Evolutionary conservation across 148 eudicot genomes (phyloP).

Genomic region (Rhododendron kiyosumense): DNA sequence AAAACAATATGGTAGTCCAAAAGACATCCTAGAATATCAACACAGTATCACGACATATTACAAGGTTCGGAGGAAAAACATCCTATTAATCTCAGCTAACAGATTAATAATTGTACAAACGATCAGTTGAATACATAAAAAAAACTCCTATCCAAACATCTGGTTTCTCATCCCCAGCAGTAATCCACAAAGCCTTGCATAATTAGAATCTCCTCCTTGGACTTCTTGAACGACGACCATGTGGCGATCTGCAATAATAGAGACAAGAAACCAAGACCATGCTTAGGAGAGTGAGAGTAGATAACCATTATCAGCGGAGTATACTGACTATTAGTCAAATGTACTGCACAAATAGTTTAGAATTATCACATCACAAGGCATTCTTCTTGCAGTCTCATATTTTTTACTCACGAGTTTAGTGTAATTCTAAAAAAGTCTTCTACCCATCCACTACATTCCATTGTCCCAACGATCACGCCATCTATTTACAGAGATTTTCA

Average conservation of each 20-base stretch:
- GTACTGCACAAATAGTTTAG: neutral
- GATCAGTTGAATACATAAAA: neutral
- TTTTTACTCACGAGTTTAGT: neutral
- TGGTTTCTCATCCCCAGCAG: neutral
- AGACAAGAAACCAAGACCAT: neutral
- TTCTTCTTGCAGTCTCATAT: neutral
- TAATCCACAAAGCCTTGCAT: slow-evolving; percentile 5
- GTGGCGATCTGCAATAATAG: slow-evolving; percentile 47
- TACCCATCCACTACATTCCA: neutral
- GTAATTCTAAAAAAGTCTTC: neutral
- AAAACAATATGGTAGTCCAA: neutral
- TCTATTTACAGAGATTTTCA: neutral
- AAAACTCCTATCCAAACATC: neutral
- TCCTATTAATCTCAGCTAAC: slow-evolving; percentile 8
- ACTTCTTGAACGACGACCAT: slow-evolving; percentile 64
- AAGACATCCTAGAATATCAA: neutral
- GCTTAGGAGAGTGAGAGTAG: neutral
- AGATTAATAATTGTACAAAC: neutral
- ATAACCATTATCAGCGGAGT: no score
- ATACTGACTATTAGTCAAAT: neutral
- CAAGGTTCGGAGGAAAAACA: neutral
- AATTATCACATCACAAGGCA: neutral
- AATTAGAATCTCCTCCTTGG: slow-evolving; percentile 63
- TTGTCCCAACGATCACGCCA: neutral
- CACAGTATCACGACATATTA: neutral